phyloP scores from a whole-genome alignment of 805 yeast genomes.

The Metschnikowia kofuensis region DNA sequence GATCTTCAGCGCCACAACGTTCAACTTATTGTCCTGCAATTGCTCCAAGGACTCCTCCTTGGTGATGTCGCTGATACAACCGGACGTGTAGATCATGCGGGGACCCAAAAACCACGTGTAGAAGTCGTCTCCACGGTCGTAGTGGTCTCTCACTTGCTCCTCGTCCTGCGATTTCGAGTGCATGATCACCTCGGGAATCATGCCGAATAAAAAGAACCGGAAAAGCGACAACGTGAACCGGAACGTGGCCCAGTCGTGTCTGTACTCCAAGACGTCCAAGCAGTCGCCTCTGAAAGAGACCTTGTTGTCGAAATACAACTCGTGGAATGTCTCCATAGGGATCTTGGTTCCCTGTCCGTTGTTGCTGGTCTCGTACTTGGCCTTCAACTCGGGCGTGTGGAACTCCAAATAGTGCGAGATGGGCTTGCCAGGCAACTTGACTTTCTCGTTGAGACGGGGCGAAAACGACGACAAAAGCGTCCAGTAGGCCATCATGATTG shows the following conservation, averaged over 20 bases:
- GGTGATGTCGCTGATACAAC: conserved; percentile 70
- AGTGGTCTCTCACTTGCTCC: conserved; percentile 93
- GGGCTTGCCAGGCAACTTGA: conserved; percentile 69
- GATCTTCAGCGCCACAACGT: conserved; percentile 83
- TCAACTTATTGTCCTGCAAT: conserved; percentile 86
- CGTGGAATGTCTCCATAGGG: conserved; percentile 91
- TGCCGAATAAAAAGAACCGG: conserved; percentile 77
- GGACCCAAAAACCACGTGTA: conserved; percentile 94
- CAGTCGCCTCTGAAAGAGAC: conserved; percentile 87
- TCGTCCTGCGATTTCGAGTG: conserved; percentile 94
- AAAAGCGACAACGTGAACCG: conserved; percentile 72
- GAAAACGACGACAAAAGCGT: conserved; percentile 70
- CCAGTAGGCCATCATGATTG: conserved; percentile 83
- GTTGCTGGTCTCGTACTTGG: conserved; percentile 53
- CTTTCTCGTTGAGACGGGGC: conserved; percentile 80
- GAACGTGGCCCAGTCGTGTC: conserved; percentile 90
- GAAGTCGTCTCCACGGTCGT: conserved; percentile 95
- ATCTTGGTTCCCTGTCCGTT: conserved; percentile 68
- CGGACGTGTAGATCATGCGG: conserved; percentile 91
- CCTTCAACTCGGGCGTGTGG: conserved; percentile 67
- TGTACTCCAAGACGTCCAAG: conserved; percentile 76
- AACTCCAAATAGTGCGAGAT: conserved; percentile 78
- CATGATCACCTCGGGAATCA: conserved; percentile 90
- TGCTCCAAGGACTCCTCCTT: conserved; percentile 72
- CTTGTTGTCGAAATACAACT: conserved; percentile 77